A percentile compares a stretch with the other conserved stretches of the same genome.
phyloP scores from a whole-genome alignment of 2,329 filamentous ascomycete species.

The Diaporthe sp. region DNA sequence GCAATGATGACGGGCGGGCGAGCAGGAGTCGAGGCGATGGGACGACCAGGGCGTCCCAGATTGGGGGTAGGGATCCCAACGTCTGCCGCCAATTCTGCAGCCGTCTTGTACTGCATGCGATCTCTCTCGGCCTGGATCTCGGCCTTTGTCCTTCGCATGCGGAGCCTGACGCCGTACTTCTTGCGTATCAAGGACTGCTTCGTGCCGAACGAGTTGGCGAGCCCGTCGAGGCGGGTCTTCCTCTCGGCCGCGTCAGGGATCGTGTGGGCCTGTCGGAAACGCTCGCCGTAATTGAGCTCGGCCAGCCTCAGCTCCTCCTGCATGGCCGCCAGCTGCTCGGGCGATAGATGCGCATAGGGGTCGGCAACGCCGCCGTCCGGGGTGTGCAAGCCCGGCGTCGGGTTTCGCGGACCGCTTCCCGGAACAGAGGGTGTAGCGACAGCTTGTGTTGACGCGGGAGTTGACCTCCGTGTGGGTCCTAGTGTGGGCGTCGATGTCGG shows the following conservation, averaged over 20 bases:
- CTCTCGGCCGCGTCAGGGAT: conserved; percentile 51
- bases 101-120: conserved; percentile 50
- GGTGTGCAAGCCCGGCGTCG: not conserved
- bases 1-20: not conserved
- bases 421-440: not conserved
- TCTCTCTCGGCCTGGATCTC: conserved; percentile 59
- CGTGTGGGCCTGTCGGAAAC: conserved; percentile 57
- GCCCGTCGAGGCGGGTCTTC: conserved; percentile 51
- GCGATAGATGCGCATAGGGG: conserved; percentile 60
- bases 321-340: conserved; percentile 47
- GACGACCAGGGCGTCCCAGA: conserved; percentile 1
- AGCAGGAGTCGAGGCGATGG: not conserved
- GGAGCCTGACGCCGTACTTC: conserved; percentile 68
- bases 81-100: conserved; percentile 37
- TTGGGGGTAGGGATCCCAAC: conserved; percentile 11
- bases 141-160: conserved; percentile 59
- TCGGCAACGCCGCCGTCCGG: conserved; percentile 44
- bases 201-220: conserved; percentile 67
- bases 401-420: not conserved
- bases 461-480: not conserved
- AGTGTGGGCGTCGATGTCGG: not conserved
- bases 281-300: conserved; percentile 54
- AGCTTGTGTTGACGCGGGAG: not conserved
- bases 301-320: conserved; percentile 53
- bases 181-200: conserved; percentile 70